phyloP scores from a whole-genome alignment of 2,329 filamentous ascomycete species.

The Thelonectria discophora region DNA sequence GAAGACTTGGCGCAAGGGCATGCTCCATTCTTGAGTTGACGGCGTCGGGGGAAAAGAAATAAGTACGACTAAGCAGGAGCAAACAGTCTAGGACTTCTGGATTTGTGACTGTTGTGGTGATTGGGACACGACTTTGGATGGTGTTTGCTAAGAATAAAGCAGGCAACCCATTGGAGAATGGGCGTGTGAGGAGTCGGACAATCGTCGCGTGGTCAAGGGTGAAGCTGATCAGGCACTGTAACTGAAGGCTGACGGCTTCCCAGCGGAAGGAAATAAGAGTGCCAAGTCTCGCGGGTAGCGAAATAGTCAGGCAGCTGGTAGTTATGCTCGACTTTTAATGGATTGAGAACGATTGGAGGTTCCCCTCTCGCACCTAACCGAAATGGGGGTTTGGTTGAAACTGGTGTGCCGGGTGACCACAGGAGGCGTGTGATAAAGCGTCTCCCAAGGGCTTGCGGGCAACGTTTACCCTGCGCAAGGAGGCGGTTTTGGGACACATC shows the following conservation, averaged over 20 bases:
- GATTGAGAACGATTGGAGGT: background rate
- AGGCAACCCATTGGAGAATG: conserved; percentile 5
- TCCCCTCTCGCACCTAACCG: background rate
- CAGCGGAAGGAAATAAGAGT: conserved; percentile 3
- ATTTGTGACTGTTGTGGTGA: background rate
- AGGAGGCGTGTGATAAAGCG: background rate
- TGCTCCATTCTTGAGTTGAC: conserved; percentile 3
- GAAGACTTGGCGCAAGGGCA: conserved; percentile 36
- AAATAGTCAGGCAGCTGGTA: background rate
- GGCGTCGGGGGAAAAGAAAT: conserved; percentile 18
- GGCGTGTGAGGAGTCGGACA: background rate
- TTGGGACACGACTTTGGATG: background rate
- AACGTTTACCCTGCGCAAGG: background rate
- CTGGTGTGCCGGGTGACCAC: background rate
- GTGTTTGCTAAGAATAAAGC: background rate
- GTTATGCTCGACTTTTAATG: background rate
- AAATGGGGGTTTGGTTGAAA: conserved; percentile 1
- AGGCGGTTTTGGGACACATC: background rate
- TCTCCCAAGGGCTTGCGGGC: background rate
- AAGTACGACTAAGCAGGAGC: conserved; percentile 8
- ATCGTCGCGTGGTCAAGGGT: conserved; percentile 10
- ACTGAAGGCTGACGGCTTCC: conserved; percentile 4
- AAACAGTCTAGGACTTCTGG: background rate
- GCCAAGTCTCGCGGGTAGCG: background rate
- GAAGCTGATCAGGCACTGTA: conserved; percentile 8